Conservation (phyloP, 768 basidiomycete species). For the Tulasnella sp. region DNA sequence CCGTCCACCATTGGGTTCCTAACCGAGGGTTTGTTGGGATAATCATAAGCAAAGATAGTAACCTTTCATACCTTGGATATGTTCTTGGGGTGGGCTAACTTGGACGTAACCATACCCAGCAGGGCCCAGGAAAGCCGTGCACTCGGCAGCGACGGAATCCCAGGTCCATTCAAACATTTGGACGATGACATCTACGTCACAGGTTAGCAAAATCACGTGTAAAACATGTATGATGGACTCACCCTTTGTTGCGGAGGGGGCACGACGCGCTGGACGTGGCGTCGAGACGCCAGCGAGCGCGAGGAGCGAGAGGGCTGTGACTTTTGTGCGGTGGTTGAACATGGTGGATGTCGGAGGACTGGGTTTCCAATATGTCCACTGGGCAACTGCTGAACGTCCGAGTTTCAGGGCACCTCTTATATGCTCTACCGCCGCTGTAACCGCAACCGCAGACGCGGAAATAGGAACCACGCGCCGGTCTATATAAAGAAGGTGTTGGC, state of each 20-base stretch:
- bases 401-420: background rate
- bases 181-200: slow-evolving; percentile 13
- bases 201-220: background rate
- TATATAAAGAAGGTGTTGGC: background rate
- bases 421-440: background rate
- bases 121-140: slow-evolving; percentile 20
- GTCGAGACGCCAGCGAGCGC: background rate
- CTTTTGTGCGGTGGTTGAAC: background rate
- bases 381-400: background rate
- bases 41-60: background rate
- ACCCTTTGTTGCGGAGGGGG: background rate
- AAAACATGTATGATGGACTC: background rate
- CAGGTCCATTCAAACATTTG: slow-evolving; percentile 24
- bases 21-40: too few species aligned
- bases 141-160: slow-evolving; percentile 22
- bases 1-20: slow-evolving; percentile 22
- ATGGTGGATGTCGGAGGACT: background rate
- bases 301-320: background rate
- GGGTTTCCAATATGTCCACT: background rate
- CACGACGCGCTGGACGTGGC: background rate
- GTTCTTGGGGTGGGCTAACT: slow-evolving; percentile 20
- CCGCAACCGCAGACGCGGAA: background rate
- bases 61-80: slow-evolving; percentile 3
- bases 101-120: slow-evolving; percentile 24
- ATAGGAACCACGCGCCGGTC: background rate